Conservation (phyloP, 768 basidiomycete genomes). For the Infundibulicybe gibba region DNA sequence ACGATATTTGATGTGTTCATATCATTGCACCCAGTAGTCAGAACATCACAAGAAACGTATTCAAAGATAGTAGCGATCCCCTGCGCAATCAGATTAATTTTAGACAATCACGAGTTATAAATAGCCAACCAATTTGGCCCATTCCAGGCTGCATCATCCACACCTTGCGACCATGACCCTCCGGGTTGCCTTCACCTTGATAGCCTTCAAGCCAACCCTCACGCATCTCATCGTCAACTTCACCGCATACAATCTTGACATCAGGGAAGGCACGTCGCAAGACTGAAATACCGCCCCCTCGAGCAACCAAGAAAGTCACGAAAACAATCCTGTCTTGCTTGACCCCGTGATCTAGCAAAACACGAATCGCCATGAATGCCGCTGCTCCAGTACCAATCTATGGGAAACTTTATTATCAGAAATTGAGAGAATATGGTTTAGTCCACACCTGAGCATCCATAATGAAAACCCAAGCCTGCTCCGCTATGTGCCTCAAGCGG, state of each 20-base stretch:
- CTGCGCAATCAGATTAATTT: slow-evolving; percentile 1
- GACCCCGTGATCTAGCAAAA: slow-evolving; percentile 91
- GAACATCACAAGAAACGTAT: not conserved
- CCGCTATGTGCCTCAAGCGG: slow-evolving; percentile 60
- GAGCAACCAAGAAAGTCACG: slow-evolving; percentile 84
- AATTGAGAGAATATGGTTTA: not conserved
- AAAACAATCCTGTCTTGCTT: slow-evolving; percentile 83
- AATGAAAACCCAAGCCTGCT: slow-evolving; percentile 77
- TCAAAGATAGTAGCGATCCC: slow-evolving; percentile 8
- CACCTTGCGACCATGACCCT: slow-evolving; percentile 56
- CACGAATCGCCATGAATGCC: slow-evolving; percentile 92
- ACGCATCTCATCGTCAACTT: slow-evolving; percentile 72
- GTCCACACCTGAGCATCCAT: slow-evolving; percentile 77
- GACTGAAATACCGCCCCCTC: slow-evolving; percentile 73
- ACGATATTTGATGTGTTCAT: slow-evolving; percentile 2
- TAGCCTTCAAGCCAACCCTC: slow-evolving; percentile 70
- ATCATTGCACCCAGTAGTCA: not conserved
- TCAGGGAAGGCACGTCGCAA: slow-evolving; percentile 81
- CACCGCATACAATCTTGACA: slow-evolving; percentile 82
- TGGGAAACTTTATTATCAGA: not conserved
- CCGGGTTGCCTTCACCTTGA: slow-evolving; percentile 43
- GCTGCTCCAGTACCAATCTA: slow-evolving; percentile 93
- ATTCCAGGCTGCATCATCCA: slow-evolving; percentile 88
- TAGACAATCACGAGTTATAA: slow-evolving; percentile 1
- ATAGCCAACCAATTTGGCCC: slow-evolving; percentile 74